These are phyloP conservation scores for Tylopilus sp. DNA, from an alignment of 1,284 basidiomycete genomes.

Conservation along the genomic window DNA sequence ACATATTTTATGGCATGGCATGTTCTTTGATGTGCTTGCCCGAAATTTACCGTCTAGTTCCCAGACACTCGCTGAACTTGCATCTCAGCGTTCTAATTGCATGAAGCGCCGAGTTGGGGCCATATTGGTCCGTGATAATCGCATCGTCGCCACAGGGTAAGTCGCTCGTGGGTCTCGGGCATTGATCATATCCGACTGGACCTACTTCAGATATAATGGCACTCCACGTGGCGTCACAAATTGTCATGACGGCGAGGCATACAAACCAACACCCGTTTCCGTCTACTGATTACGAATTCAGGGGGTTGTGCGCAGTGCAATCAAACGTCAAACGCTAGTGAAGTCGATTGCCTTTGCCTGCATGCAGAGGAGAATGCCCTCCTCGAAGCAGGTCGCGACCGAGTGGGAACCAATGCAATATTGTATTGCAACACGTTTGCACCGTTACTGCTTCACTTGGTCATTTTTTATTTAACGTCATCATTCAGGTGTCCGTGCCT, in stretches of 20 bases:
- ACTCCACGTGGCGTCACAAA: conserved; percentile 88
- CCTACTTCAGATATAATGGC: conserved; percentile 80
- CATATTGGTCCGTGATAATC: conserved; percentile 82
- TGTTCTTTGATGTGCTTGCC: background rate
- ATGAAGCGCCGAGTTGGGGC: conserved; percentile 98
- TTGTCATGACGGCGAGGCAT: conserved; percentile 66
- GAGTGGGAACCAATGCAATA: conserved; percentile 79
- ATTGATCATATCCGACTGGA: background rate
- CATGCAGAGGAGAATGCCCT: conserved; percentile 99
- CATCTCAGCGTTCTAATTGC: conserved; percentile 87
- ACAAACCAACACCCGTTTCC: background rate
- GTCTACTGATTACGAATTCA: conserved; percentile 9
- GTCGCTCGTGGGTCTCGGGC: conserved; percentile 16
- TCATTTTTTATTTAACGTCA: conserved; percentile 8
- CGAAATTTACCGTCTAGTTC: conserved; percentile 6
- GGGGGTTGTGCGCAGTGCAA: conserved; percentile 85
- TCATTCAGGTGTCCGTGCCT: conserved; percentile 88
- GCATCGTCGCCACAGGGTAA: conserved; percentile 90
- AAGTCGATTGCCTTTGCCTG: conserved; percentile 85
- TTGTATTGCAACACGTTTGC: conserved; percentile 87
- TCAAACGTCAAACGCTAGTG: conserved; percentile 34
- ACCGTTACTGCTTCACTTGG: background rate
- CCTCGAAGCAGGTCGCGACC: conserved; percentile 86
- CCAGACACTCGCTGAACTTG: conserved; percentile 83
- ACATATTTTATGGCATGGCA: conserved; percentile 87